Evolutionary conservation across 2,329 filamentous ascomycete species (phyloP).

Genomic region (Fusarium anguioides): DNA sequence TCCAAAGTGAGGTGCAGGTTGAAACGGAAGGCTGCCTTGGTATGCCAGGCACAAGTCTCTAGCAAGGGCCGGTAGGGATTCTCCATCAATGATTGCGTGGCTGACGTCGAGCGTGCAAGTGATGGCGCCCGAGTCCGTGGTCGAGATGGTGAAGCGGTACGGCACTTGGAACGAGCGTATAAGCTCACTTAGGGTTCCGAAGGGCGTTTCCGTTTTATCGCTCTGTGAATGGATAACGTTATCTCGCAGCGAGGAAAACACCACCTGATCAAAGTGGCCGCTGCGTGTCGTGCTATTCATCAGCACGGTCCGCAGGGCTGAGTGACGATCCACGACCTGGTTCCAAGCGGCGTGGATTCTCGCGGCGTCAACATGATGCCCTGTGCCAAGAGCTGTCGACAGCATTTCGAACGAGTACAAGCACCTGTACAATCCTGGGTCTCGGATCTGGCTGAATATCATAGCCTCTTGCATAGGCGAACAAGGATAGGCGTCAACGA

Average conservation of each 20-base stretch:
- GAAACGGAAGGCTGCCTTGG: constrained; percentile 8
- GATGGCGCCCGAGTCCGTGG: constrained; percentile 8
- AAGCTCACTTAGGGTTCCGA: constrained; percentile 6
- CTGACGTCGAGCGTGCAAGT: constrained; percentile 8
- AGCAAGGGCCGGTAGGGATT: constrained; percentile 8
- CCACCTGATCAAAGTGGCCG: constrained; percentile 9
- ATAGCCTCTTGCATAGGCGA: constrained; percentile 8
- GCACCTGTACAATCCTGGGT: constrained; percentile 3
- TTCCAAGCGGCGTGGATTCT: constrained; percentile 7
- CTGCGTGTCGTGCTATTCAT: constrained; percentile 8
- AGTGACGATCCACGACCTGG: constrained; percentile 7
- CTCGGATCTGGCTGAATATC: constrained; percentile 8
- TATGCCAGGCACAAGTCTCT: constrained; percentile 11
- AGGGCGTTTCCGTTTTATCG: constrained; percentile 6
- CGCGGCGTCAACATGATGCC: constrained; percentile 7
- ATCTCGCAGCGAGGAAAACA: constrained; percentile 4
- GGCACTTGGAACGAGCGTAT: constrained; percentile 9
- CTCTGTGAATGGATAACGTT: constrained; percentile 3
- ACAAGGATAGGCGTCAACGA: constrained; percentile 6
- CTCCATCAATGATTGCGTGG: constrained; percentile 10
- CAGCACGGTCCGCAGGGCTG: constrained; percentile 3
- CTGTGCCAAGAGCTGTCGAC: constrained; percentile 6
- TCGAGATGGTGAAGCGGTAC: constrained; percentile 8
- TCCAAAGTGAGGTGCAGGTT: constrained; percentile 11
- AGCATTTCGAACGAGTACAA: constrained; percentile 9